These are phyloP conservation scores for Nothophoma quercina DNA, from an alignment of 2,329 filamentous ascomycete genomes.

Conservation along the genomic window DNA sequence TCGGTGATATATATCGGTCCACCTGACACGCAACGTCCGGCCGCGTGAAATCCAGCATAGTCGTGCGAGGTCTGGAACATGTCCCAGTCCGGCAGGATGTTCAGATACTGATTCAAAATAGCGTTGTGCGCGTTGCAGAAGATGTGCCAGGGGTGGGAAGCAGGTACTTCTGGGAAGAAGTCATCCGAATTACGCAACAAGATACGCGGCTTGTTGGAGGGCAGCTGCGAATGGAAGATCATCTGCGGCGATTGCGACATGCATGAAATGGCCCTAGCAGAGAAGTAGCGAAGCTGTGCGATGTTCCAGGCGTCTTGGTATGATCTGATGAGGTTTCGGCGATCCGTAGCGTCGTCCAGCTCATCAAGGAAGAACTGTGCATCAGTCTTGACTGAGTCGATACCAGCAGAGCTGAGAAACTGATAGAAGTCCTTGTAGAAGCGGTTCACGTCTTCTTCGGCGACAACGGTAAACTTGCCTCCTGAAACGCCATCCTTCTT, in stretches of 20 bases:
- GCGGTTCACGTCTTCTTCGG: constrained; percentile 73
- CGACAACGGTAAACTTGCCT: constrained; percentile 75
- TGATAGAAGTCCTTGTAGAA: constrained; percentile 93
- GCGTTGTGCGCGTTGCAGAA: constrained; percentile 93
- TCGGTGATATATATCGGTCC: constrained; percentile 97
- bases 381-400: constrained; percentile 93
- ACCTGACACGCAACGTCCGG: constrained; percentile 86
- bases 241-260: constrained; percentile 92
- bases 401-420: constrained; percentile 75
- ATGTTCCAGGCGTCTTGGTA: constrained; percentile 90
- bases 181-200: constrained; percentile 87
- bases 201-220: constrained; percentile 75
- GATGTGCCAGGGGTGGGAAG: constrained; percentile 91
- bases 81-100: constrained; percentile 85
- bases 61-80: constrained; percentile 74
- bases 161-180: constrained; percentile 84
- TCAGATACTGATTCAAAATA: constrained; percentile 82
- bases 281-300: constrained; percentile 78
- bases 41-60: constrained; percentile 86
- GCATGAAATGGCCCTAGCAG: constrained; percentile 82
- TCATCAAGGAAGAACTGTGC: constrained; percentile 89
- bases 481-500: constrained; percentile 65
- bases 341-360: constrained; percentile 70
- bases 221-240: constrained; percentile 83
- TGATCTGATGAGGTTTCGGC: constrained; percentile 73